Percentiles rank a stretch among this genome's conserved stretches.
phyloP scores from a whole-genome alignment of 1,284 basidiomycete genomes.

The Irpex sp. region DNA sequence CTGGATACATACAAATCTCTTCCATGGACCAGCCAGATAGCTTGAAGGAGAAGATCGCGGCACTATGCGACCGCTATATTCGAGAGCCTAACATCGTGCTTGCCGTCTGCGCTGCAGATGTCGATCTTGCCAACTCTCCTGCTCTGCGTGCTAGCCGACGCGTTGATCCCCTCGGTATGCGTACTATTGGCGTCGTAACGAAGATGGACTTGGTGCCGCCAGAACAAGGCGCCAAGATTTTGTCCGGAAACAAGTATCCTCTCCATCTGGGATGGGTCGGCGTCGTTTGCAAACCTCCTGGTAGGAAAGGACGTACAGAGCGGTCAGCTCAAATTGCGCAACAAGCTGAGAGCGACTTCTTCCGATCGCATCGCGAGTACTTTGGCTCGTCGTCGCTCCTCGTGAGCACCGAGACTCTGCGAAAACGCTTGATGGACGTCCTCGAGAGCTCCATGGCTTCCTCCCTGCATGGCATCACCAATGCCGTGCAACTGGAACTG shows the following conservation, averaged over 20 bases:
- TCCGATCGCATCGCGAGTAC: conserved; percentile 63
- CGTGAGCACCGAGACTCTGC: conserved; percentile 88
- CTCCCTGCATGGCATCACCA: conserved; percentile 91
- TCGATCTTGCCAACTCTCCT: conserved; percentile 97
- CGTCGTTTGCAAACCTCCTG: conserved; percentile 83
- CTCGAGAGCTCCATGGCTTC: conserved; percentile 97
- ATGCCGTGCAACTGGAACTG: conserved; percentile 93
- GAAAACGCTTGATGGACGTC: conserved; percentile 90
- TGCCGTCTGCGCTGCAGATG: conserved; percentile 96
- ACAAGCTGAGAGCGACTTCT: conserved; percentile 79
- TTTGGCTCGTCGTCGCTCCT: conserved; percentile 76
- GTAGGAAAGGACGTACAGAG: conserved; percentile 40
- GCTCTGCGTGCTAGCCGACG: conserved; percentile 89
- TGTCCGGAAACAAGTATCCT: conserved; percentile 93
- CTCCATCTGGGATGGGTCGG: conserved; percentile 96
- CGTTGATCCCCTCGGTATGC: conserved; percentile 90
- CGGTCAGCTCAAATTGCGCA: conserved; percentile 50
- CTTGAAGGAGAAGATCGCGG: conserved; percentile 89
- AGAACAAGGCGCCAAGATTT: conserved; percentile 75
- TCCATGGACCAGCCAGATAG: conserved; percentile 95
- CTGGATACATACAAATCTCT: conserved; percentile 94
- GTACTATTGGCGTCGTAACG: conserved; percentile 97
- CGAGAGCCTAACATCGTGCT: conserved; percentile 97
- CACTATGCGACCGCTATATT: conserved; percentile 94
- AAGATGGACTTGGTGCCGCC: conserved; percentile 98